phyloP scores from a whole-genome alignment of 2,329 filamentous ascomycete species.

The Aaosphaeria pasadenensis region DNA sequence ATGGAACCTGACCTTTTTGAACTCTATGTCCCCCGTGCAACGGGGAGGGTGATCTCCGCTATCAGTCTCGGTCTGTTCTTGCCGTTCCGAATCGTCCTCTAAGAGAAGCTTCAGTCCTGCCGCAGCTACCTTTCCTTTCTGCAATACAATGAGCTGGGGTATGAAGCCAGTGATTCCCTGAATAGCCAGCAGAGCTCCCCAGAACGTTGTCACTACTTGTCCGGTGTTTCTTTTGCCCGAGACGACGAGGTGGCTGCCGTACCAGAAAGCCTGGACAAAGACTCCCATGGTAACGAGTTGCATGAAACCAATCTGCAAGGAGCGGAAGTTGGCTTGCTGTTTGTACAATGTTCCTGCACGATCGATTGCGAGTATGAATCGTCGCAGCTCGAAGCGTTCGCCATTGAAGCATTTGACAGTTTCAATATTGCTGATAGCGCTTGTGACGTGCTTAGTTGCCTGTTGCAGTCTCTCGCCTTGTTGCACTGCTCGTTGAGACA shows the following conservation, averaged over 20 bases:
- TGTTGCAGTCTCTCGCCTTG: conserved; percentile 67
- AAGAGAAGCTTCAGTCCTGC: conserved; percentile 54
- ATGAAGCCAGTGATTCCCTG: conserved; percentile 72
- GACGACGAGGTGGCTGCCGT: conserved; percentile 68
- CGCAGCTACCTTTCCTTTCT: conserved; percentile 76
- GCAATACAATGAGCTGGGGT: conserved; percentile 72
- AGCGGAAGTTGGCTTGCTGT: conserved; percentile 65
- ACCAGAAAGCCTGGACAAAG: conserved; percentile 90
- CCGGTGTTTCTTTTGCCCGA: conserved; percentile 59
- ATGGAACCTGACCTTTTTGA: conserved; percentile 58
- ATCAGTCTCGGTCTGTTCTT: conserved; percentile 26
- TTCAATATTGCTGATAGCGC: conserved; percentile 72
- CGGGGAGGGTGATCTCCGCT: conserved; percentile 16
- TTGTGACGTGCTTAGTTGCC: conserved; percentile 69
- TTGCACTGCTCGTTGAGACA: conserved; percentile 64
- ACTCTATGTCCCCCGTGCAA: conserved; percentile 66
- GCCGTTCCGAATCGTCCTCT: background rate
- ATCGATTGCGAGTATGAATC: conserved; percentile 59
- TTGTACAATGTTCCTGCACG: conserved; percentile 59
- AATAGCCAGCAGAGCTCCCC: conserved; percentile 72
- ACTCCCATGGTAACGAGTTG: conserved; percentile 73
- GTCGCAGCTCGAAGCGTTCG: conserved; percentile 64
- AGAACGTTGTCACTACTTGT: conserved; percentile 79
- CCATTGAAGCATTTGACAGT: conserved; percentile 85
- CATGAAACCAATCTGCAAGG: conserved; percentile 69